A percentile compares a stretch with the other conserved stretches of the same genome.
Evolutionary conservation across 139 green algal species (phyloP).

Genomic region (Chlamydomonas sp.): DNA sequence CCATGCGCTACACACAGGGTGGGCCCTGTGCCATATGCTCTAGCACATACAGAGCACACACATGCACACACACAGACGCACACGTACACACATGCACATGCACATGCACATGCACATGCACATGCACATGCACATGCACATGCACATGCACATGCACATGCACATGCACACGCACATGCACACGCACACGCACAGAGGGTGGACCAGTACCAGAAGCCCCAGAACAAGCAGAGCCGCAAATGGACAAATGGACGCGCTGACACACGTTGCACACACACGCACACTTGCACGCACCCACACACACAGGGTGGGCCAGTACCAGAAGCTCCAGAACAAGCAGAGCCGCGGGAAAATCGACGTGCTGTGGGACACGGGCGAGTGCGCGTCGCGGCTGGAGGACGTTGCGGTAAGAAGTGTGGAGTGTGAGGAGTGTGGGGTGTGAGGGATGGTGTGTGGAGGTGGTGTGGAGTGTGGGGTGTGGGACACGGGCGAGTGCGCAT

Average conservation of each 20-base stretch:
- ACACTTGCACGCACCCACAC: too few species aligned
- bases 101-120: neutral
- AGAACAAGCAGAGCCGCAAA: neutral
- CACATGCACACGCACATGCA: neutral
- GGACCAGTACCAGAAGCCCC: conserved; percentile 33
- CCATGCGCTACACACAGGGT: too few species aligned
- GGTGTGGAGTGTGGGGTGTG: too few species aligned
- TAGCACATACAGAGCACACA: too few species aligned
- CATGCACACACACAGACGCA: too few species aligned
- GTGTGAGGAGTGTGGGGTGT: too few species aligned
- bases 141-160: conserved; percentile 9
- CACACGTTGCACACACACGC: neutral
- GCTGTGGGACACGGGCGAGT: conserved; percentile 26
- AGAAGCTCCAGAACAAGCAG: conserved; percentile 21
- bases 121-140: neutral
- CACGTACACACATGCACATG: too few species aligned
- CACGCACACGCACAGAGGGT: too few species aligned
- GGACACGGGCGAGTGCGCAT: too few species aligned
- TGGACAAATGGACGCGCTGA: conserved; percentile 26
- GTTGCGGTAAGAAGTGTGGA: too few species aligned
- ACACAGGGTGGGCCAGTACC: conserved; percentile 34
- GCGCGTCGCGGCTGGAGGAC: conserved; percentile 7
- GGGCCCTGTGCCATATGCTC: too few species aligned
- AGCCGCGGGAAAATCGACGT: conserved; percentile 25
- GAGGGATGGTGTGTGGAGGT: too few species aligned